Evolutionary conservation across 768 basidiomycete genomes (phyloP), one percentile per base, ranked within the genome.

Genomic region (Xerocomellus intermedius): DNA sequence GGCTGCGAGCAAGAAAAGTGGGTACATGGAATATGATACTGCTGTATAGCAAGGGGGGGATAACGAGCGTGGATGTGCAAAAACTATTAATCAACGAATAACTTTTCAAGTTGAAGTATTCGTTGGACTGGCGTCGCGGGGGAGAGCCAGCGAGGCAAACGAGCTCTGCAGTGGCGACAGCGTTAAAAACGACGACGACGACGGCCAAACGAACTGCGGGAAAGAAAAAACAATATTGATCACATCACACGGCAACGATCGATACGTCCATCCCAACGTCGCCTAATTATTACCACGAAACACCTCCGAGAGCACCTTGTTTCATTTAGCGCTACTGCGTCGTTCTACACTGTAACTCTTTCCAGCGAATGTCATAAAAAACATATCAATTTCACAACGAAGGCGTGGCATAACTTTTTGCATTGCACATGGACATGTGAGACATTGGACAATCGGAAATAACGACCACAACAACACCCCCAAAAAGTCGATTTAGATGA

Each of bases 401-500:
- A 16, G 3, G 17, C 24, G n/a, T 32, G n/a, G 38, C 43, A 52
- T 21, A 35, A 47, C 21, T 30, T 37, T 50, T 38, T 38, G 0
- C 30, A 59, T 55, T 66, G 54, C 36, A 57, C 22, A 30, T 13
- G 13, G 55, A 32, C 53, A 54, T 42, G 50, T 32, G 48, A 52
- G 39, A 62, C 56, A 54, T 41, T 19, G 32, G 19, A 33, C 19
- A 37, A 46, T n/a, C 19, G 36, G 10, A 55, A 33, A 12, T 43
- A 54, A 50, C 22, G 7, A 46, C 48, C 35, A 36, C 49, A 8
- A 24, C 35, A 38, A 24, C 26, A 32, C 14, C 35, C 47, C 32
- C 10, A 28, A 37, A 46, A 46, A 14, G 9, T 43, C 47, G 51
- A 49, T 62, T 81, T 85, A 94, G 77, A 95, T 95, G 84, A 95